Evolutionary conservation across 1,284 basidiomycete genomes (phyloP), one percentile per base, ranked within the genome.

Genomic region (Pseudomicrostroma phylloplanum): DNA sequence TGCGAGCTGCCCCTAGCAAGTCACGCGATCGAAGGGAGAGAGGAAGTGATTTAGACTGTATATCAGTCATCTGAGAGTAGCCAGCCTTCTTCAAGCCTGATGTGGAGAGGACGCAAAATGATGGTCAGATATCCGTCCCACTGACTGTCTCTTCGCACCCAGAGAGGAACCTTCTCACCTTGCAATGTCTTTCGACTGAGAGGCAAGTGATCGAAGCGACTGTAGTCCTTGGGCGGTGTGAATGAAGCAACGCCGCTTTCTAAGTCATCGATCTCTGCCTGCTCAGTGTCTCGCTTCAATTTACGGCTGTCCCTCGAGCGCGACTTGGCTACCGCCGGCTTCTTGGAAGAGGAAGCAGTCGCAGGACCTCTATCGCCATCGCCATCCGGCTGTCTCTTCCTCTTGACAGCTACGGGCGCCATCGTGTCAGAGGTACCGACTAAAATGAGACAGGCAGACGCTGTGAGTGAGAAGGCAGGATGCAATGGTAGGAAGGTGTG

Each of bases 1-100:
- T 91, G 17, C 86, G 83, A 3, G 89, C 90, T 0, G 89, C 87
- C 6, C 88, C 90, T 2, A 91, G 83, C 6, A 91, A 68, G 48
- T 79, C 77, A 26, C 65, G 66, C 23, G 71, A 67, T 21, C 59
- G 65, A 59, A 79, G 72, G 6, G 77, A 67, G 7, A 70, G 63
- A 1, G 76, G 73, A 7, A 79, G 59, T 13, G 77, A 64, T 36
- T 61, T 66, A 19, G 69, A 56, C 67, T 79, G 77, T 60, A 79
- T 77, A 43, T 68, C 68, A 25, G 77, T 79, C 74, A 77, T 71
- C 42, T 77, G 69, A 19, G 69, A 64, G 56, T 72, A 78, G 12
- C 72, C 71, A 3, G 75, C 71, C 36, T 67, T 72, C 58, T 70
- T 72, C 26, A 79, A 67, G 1, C 64, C 66, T 58, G 56, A 3